phyloP scores from a whole-genome alignment of 2,329 filamentous ascomycete species.

The Cryphonectria naterciae region DNA sequence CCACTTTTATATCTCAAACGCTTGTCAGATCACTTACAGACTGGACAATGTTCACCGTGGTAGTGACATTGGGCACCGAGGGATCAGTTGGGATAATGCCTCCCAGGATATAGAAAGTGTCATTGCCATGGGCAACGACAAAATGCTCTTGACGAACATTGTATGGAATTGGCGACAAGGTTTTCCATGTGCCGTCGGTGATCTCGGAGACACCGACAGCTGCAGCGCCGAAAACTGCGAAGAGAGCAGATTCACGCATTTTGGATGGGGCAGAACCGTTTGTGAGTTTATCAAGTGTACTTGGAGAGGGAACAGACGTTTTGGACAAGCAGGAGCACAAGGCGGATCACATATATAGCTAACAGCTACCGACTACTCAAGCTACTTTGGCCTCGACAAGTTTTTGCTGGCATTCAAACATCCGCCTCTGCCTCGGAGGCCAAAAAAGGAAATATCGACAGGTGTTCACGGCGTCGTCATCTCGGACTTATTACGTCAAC shows the following conservation, averaged over 20 bases:
- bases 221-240: neutral
- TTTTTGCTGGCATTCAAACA: neutral
- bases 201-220: slow-evolving; percentile 8
- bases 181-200: slow-evolving; percentile 33
- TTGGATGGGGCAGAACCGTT: neutral
- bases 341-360: neutral
- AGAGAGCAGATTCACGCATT: slow-evolving; percentile 1
- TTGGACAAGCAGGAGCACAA: too few species aligned
- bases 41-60: slow-evolving; percentile 37
- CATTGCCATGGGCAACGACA: slow-evolving; percentile 32
- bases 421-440: neutral
- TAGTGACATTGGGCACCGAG: slow-evolving; percentile 24
- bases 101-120: slow-evolving; percentile 35
- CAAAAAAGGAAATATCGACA: neutral
- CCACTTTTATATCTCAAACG: neutral
- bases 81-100: slow-evolving; percentile 33
- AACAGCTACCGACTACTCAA: neutral
- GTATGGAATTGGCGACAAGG: slow-evolving; percentile 33
- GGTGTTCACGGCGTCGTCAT: neutral
- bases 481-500: neutral
- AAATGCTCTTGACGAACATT: slow-evolving; percentile 37
- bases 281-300: neutral
- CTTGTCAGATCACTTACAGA: slow-evolving; percentile 15
- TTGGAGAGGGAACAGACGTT: neutral
- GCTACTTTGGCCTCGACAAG: neutral